Conservation (phyloP, 768 basidiomycete species). For the Boletus huronensis region DNA sequence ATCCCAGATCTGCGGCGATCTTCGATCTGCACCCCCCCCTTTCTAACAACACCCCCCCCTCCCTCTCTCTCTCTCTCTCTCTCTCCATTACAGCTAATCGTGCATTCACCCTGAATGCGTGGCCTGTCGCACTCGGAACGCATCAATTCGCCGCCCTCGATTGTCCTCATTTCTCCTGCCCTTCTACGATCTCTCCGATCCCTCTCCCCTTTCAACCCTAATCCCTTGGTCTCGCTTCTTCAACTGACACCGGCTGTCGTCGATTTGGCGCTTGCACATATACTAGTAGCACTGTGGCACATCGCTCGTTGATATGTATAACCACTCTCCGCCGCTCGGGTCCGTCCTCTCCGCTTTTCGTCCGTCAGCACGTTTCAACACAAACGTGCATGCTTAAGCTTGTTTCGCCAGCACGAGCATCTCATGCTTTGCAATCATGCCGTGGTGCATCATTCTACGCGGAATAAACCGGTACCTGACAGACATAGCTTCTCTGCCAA, state of each 20-base stretch:
- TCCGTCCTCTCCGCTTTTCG: neutral
- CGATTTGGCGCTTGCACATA: too few species aligned
- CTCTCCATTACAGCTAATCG: too few species aligned
- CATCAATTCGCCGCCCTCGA: neutral
- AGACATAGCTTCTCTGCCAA: neutral
- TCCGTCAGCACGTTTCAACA: neutral
- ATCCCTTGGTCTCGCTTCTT: neutral
- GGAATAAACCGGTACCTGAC: conserved; percentile 19
- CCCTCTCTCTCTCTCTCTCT: too few species aligned
- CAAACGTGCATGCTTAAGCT: neutral
- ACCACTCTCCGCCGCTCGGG: neutral
- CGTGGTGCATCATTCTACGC: neutral
- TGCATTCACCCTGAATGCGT: too few species aligned
- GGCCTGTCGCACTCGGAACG: too few species aligned
- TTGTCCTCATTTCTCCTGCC: too few species aligned
- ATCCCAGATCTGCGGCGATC: conserved; percentile 23
- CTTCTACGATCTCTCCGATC: too few species aligned
- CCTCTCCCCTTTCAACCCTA: too few species aligned
- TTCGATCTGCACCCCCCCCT: neutral
- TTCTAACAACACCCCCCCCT: neutral
- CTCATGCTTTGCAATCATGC: neutral
- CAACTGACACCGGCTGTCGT: neutral
- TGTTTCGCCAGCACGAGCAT: neutral
- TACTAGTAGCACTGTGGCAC: too few species aligned
- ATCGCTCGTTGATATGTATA: neutral